Conservation (phyloP, 2,329 filamentous ascomycete species). For the Nakataea oryzae region DNA sequence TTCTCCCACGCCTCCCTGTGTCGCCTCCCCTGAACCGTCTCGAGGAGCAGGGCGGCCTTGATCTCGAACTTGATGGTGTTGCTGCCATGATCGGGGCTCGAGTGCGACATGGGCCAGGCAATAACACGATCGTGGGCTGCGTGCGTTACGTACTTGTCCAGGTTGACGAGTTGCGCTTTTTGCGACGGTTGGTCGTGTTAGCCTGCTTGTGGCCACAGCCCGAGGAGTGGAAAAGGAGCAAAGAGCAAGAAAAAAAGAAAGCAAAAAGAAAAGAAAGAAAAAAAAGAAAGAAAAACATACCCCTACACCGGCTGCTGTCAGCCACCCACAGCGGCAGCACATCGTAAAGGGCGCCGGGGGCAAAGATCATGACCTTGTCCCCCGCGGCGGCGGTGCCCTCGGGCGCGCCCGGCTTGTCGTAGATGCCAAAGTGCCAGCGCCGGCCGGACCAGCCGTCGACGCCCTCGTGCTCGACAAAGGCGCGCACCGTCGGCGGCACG, state of each 20-base stretch:
- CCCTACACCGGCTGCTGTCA: slow-evolving; percentile 22
- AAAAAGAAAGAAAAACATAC: slow-evolving; percentile 12
- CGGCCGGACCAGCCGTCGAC: slow-evolving; percentile 8
- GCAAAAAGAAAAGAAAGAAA: neutral
- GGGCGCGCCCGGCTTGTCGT: slow-evolving; percentile 12
- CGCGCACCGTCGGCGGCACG: slow-evolving; percentile 15
- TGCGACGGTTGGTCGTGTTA: too few species aligned
- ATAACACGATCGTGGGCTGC: slow-evolving; percentile 17
- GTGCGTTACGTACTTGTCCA: slow-evolving; percentile 16
- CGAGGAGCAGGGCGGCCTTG: slow-evolving; percentile 12
- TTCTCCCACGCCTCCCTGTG: slow-evolving; percentile 3
- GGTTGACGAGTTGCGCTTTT: slow-evolving; percentile 8
- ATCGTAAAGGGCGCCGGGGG: slow-evolving; percentile 30
- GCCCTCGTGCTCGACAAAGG: slow-evolving; percentile 17
- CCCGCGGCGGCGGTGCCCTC: neutral
- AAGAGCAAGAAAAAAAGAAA: neutral
- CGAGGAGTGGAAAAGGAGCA: too few species aligned
- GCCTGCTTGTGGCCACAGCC: too few species aligned
- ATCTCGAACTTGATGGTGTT: slow-evolving; percentile 18
- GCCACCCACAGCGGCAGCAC: slow-evolving; percentile 31
- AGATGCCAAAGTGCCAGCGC: slow-evolving; percentile 17
- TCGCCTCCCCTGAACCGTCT: slow-evolving; percentile 1
- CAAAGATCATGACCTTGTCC: slow-evolving; percentile 28
- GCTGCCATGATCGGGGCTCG: slow-evolving; percentile 14
- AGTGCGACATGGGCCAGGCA: slow-evolving; percentile 19